Evolutionary conservation across 176 grass and related monocot genomes (phyloP), one percentile per base, ranked within the genome.

Genomic region (Eleusine coracana): DNA sequence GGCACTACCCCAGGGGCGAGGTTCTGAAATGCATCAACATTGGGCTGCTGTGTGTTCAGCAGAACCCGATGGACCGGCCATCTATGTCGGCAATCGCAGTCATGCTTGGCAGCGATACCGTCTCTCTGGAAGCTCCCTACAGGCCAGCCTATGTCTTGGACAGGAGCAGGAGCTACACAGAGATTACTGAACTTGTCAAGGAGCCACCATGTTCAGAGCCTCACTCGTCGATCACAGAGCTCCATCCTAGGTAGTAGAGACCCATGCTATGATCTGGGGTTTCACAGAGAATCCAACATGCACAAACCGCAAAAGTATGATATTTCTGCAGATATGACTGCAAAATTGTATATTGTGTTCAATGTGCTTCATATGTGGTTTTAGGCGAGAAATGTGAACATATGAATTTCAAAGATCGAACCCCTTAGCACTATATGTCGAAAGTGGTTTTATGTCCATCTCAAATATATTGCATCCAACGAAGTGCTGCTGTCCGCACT

Each of bases 21-120:
- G 45, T 91, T 58, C 66, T 81, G 3, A 86, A 20, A 51, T 84
- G 82, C 55, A 59, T 91, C 60, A 77, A 91, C 40, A 72, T 91
- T 4, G 89, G 34, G 20, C 81, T 91, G 28, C 54, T 88, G 1
- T 91, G 85, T 49, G 89, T 91, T 7, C 85, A 91, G 62, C 71
- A 88, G 66, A 84, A 61, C 28, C 71, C 73, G 2, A 69, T 54
- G 5, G 72, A 81, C 70, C 73, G 77, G 20, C 89, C 85, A 7
- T 61, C 80, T 0, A 91, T 91, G 82, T 88, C 76, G 40, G 45
- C 28, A 0, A 50, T 91, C 38, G 28, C 59, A 0, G 50, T 80
- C 10, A 90, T 86, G 88, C 73, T 86, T 15, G 41, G 73, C 71
- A 73, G 80, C 3, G 68, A 71, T 21, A 39, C 63, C 0, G 28